These are phyloP conservation scores for Astrephomene gubernaculifera DNA, from an alignment of 139 green algal species.

Conservation along the genomic window DNA sequence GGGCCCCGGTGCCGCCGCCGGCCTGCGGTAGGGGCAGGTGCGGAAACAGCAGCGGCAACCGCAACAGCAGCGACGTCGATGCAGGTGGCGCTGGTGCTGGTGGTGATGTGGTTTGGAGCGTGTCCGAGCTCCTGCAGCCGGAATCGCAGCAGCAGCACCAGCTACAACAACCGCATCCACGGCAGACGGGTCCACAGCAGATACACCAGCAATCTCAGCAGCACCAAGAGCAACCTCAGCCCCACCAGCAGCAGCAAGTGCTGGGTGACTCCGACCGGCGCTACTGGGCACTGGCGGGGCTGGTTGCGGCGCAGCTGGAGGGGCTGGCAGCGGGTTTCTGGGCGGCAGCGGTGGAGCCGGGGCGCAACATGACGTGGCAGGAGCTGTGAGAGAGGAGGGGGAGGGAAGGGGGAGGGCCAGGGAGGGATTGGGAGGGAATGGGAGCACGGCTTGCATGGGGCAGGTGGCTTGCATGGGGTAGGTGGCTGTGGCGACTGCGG, in stretches of 20 bases:
- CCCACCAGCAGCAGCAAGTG: background rate
- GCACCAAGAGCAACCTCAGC: background rate
- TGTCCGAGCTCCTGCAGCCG: too few relatives aligned
- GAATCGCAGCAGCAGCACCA: background rate
- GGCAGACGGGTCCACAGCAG: too few relatives aligned
- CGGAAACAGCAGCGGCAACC: background rate
- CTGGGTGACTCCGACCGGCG: background rate
- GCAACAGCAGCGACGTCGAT: background rate
- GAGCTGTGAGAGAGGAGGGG: conserved; percentile 44
- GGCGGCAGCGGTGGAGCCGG: background rate
- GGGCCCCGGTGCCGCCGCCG: background rate
- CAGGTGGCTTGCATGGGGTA: too few relatives aligned
- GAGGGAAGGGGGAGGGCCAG: background rate
- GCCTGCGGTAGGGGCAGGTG: background rate
- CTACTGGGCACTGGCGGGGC: conserved; percentile 54
- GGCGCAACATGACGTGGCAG: conserved; percentile 44
- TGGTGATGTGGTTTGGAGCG: too few relatives aligned
- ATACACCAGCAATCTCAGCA: background rate
- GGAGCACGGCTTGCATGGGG: too few relatives aligned
- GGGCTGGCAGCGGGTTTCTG: conserved; percentile 49
- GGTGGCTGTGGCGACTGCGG: too few relatives aligned
- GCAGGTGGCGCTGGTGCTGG: too few relatives aligned
- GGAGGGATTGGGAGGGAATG: background rate
- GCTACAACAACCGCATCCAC: too few relatives aligned
- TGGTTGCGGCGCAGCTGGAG: conserved; percentile 61